Conservation (phyloP, 257 asterid genomes). For the Pogostemon cablin region DNA sequence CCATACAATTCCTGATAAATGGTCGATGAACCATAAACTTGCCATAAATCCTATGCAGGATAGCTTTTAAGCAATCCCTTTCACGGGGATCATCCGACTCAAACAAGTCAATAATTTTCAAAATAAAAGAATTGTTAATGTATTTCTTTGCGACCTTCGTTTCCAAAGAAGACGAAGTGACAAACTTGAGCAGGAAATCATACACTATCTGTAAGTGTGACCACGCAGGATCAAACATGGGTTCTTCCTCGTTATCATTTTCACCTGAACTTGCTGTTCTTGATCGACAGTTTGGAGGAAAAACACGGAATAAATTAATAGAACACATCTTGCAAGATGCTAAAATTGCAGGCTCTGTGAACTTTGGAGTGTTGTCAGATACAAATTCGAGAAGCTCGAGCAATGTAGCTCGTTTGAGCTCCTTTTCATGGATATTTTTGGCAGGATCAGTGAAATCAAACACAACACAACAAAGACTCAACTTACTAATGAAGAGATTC, state of each 20-base stretch:
- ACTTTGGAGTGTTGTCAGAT: conserved; percentile 59
- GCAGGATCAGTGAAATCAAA: conserved; percentile 73
- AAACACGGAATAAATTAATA: conserved; percentile 67
- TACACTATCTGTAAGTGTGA: conserved; percentile 76
- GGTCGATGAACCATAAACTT: conserved; percentile 83
- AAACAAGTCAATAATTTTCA: conserved; percentile 66
- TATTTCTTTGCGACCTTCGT: conserved; percentile 75
- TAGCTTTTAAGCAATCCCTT: conserved; percentile 76
- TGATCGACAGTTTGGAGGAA: conserved; percentile 62
- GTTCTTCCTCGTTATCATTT: conserved; percentile 67
- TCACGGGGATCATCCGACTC: conserved; percentile 93
- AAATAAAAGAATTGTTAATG: conserved; percentile 62
- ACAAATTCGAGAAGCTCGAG: conserved; percentile 80
- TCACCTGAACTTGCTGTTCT: conserved; percentile 40
- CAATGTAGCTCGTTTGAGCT: conserved; percentile 68
- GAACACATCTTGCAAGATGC: conserved; percentile 85
- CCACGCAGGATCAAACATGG: conserved; percentile 86
- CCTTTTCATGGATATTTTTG: conserved; percentile 61
- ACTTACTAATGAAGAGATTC: conserved; percentile 89
- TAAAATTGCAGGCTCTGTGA: conserved; percentile 68
- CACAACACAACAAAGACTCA: conserved; percentile 79
- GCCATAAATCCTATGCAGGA: conserved; percentile 83
- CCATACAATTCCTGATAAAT: conserved; percentile 67
- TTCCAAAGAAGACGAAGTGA: conserved; percentile 65
- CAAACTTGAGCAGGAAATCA: conserved; percentile 73